A percentile compares a stretch with the other conserved stretches of the same genome.
Evolutionary conservation across 2,329 filamentous ascomycete species (phyloP).

Genomic region (Leptoxyphium fumago): DNA sequence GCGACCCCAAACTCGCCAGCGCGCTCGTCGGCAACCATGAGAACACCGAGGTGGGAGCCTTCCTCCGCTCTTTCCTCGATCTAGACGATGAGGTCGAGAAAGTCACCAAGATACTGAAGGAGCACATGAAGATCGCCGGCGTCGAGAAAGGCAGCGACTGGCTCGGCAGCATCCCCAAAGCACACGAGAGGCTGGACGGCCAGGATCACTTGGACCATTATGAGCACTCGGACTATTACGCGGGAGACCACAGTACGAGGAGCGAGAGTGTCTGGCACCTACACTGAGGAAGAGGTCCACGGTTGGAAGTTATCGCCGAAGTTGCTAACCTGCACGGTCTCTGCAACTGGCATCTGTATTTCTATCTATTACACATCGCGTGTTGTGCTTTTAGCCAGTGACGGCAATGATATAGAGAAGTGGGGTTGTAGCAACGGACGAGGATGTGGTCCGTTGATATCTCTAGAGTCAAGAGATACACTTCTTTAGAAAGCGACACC

Average conservation of each 20-base stretch:
- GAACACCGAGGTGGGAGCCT: conserved; percentile 82
- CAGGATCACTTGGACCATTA: conserved; percentile 27
- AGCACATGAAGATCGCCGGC: conserved; percentile 31
- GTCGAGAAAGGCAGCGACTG: conserved; percentile 19
- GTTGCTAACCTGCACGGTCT: too few relatives aligned
- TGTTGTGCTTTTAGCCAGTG: too few relatives aligned
- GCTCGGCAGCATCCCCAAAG: conserved; percentile 28
- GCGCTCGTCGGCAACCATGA: conserved; percentile 73
- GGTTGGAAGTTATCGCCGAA: too few relatives aligned
- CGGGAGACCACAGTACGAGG: not conserved
- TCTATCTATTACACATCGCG: too few relatives aligned
- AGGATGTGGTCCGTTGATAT: too few relatives aligned
- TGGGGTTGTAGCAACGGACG: too few relatives aligned
- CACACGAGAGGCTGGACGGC: conserved; percentile 29
- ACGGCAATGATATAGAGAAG: too few relatives aligned
- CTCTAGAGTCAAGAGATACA: too few relatives aligned
- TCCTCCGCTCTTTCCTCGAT: conserved; percentile 62
- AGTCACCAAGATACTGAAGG: conserved; percentile 60
- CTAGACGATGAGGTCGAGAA: conserved; percentile 67
- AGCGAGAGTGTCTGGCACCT: not conserved
- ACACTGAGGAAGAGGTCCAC: not conserved
- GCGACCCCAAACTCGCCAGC: conserved; percentile 46
- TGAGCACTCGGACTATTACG: not conserved
- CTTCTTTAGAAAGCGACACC: too few relatives aligned
- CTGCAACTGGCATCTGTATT: too few relatives aligned